Conservation (phyloP, 352 stramenopile species). For the Pythium pyrilobum region DNA sequence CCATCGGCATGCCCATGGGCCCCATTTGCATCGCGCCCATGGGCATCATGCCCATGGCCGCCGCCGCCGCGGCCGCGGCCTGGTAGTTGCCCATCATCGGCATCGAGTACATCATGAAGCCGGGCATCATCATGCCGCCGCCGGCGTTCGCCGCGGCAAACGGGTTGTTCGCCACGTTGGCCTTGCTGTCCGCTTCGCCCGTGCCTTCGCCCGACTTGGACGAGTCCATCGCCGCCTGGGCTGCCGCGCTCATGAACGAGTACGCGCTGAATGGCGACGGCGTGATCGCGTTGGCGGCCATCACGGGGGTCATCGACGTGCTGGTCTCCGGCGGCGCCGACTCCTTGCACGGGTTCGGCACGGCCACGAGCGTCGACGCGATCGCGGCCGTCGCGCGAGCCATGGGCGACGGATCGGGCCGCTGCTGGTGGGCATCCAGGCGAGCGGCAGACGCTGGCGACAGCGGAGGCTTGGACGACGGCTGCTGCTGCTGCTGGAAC, state of each 20-base stretch:
- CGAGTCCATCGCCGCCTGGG: neutral
- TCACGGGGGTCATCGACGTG: conserved; percentile 1
- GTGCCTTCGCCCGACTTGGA: conserved; percentile 8
- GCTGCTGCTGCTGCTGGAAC: conserved; percentile 14
- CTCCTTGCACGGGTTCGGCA: conserved; percentile 26
- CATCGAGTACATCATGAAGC: conserved; percentile 82
- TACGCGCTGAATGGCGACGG: conserved; percentile 21
- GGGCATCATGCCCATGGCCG: conserved; percentile 37
- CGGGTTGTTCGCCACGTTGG: neutral
- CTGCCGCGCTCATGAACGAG: conserved; percentile 17
- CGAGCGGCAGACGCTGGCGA: conserved; percentile 10
- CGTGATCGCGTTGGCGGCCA: conserved; percentile 6
- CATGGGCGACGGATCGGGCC: conserved; percentile 13
- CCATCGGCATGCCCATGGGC: conserved; percentile 31
- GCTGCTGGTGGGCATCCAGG: conserved; percentile 13
- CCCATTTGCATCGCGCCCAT: conserved; percentile 51
- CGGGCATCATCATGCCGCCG: conserved; percentile 71
- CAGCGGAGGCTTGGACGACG: conserved; percentile 1
- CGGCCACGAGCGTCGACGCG: conserved; percentile 31
- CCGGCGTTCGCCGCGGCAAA: conserved; percentile 16
- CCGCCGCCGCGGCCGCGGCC: conserved; percentile 13
- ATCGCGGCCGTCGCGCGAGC: conserved; percentile 12
- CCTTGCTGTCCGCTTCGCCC: neutral
- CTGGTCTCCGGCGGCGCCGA: neutral
- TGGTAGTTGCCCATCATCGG: conserved; percentile 68